Evolutionary conservation across 2,329 filamentous ascomycete genomes (phyloP), one percentile per base, ranked within the genome.

Genomic region (Ophiocordyceps australis): DNA sequence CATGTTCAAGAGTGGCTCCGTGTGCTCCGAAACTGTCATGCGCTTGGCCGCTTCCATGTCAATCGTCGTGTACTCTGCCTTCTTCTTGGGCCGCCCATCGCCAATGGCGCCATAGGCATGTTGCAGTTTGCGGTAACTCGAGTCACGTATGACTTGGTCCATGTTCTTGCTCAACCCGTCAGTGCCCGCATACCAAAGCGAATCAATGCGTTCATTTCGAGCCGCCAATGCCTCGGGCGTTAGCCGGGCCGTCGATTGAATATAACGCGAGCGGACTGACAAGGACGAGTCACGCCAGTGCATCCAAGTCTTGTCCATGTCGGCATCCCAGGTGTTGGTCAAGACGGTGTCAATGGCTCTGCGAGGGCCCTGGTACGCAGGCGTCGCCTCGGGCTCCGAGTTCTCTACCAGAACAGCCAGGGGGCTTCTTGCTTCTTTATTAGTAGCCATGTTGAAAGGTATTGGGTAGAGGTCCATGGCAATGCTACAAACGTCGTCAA

Each of bases 1-100:
- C 48, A 60, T 50, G 25, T 47, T 52, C 8, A 65, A 27, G 9
- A 64, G 42, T 3, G 57, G 54, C 9, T 43, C 38, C 9, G 48
- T 44, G 27, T 59, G 51, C 25, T 59, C 50, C 3, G 42, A 33
- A 3, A 43, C 40, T 5, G 52, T 40, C 32, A 52, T 51, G 6
- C 28, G 29, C 30, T 50, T 53, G 17, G 50, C 53, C 19, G 58
- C 45, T 3, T 45, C 38, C n/a, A 55, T 31, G n/a, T 35, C 36
- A 10, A 59, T 39, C 18, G 35, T 31, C 3, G 29, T 38, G 18
- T 47, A 45, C 21, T 40, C 32, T 5, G 31, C 33, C 19, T 35
- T 35, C 30, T 35, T 39, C 10, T 23, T 26, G 18, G 41, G 42
- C 8, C 49, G 46, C 14, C 54, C 45, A 15, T 52, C 46, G 9